These are phyloP conservation scores for Boletus rubroflammeus DNA, from an alignment of 768 basidiomycete species.

Conservation along the genomic window DNA sequence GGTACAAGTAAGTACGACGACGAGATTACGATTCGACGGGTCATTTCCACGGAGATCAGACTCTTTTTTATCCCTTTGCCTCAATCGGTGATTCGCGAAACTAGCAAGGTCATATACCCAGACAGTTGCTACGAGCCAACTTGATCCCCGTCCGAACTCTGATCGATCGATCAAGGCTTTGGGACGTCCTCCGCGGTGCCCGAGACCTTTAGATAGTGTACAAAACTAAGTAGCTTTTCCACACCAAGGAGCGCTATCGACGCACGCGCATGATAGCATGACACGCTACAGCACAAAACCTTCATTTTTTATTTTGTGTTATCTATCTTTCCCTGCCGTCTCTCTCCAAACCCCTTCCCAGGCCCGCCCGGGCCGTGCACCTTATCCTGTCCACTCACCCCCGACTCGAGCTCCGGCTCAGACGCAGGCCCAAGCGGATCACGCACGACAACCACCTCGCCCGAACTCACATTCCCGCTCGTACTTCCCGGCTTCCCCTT, in stretches of 20 bases:
- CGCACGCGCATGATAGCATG: too few species aligned
- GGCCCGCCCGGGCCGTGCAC: neutral
- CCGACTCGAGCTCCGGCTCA: slow-evolving; percentile 2
- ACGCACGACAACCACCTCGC: slow-evolving; percentile 22
- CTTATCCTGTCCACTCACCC: neutral
- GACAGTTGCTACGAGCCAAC: neutral
- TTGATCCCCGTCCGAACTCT: neutral
- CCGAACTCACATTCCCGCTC: neutral
- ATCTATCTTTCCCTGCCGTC: slow-evolving; percentile 13
- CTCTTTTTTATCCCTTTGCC: neutral
- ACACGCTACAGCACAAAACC: too few species aligned
- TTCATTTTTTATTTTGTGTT: neutral
- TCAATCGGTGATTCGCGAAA: neutral
- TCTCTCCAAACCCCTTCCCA: slow-evolving; percentile 29
- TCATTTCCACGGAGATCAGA: slow-evolving; percentile 17
- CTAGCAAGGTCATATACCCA: neutral
- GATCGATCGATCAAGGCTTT: neutral
- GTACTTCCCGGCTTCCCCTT: slow-evolving; percentile 4
- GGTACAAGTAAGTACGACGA: neutral
- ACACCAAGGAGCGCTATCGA: neutral
- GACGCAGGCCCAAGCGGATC: slow-evolving; percentile 33
- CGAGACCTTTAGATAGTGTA: neutral
- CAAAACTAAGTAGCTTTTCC: neutral
- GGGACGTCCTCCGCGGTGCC: slow-evolving; percentile 7
- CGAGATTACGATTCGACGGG: neutral